A percentile compares a stretch with the other conserved stretches of the same genome.
phyloP scores from a whole-genome alignment of 139 green algal species.

The Picochlorum sp. region DNA sequence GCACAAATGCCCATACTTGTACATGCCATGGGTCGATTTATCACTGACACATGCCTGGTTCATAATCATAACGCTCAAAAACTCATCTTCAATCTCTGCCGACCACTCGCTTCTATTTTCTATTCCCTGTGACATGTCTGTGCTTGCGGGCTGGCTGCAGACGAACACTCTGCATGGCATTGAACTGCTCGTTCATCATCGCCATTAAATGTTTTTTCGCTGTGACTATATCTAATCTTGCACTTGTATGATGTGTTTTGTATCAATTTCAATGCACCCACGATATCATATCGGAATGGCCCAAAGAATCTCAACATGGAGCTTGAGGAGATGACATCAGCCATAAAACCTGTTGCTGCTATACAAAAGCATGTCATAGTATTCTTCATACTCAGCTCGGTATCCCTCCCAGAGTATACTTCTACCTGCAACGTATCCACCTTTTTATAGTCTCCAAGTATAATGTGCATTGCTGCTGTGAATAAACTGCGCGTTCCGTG shows the following conservation, averaged over 20 bases:
- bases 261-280: slow-evolving; percentile 31
- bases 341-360: slow-evolving; percentile 62
- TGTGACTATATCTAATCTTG: not conserved
- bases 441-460: slow-evolving; percentile 62
- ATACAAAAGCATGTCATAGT: slow-evolving; percentile 25
- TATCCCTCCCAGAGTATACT: slow-evolving; percentile 7
- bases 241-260: slow-evolving; percentile 6
- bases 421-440: slow-evolving; percentile 66
- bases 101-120: too few relatives aligned
- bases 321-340: slow-evolving; percentile 55
- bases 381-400: not conserved
- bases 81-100: slow-evolving; percentile 40
- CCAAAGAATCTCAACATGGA: slow-evolving; percentile 64
- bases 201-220: not conserved
- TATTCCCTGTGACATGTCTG: too few relatives aligned
- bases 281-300: slow-evolving; percentile 43
- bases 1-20: slow-evolving; percentile 55
- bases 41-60: slow-evolving; percentile 70
- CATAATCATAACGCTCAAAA: slow-evolving; percentile 58
- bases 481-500: slow-evolving; percentile 59
- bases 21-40: slow-evolving; percentile 56
- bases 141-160: not conserved
- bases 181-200: not conserved
- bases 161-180: not conserved
- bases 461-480: slow-evolving; percentile 73